Evolutionary conservation across 73 alveolate genomes (phyloP).

Genomic region (Tetrahymena borealis): DNA sequence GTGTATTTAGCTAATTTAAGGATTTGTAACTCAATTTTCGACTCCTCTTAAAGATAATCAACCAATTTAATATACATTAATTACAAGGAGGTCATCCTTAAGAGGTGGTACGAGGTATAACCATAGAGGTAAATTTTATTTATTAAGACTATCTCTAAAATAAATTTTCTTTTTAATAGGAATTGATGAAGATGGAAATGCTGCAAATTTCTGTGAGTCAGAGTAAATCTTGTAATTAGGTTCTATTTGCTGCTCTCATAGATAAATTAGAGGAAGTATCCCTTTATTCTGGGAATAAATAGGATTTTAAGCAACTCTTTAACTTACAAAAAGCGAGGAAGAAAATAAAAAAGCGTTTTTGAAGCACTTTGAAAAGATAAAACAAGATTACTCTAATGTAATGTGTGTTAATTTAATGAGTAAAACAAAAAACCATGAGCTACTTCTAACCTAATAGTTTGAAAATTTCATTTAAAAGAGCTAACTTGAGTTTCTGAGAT

Average conservation of each 20-base stretch:
- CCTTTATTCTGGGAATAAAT: conserved; percentile 27
- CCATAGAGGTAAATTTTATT: background rate
- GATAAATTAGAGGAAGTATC: conserved; percentile 23
- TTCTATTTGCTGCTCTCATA: background rate
- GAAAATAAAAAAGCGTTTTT: conserved; percentile 11
- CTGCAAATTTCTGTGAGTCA: conserved; percentile 21
- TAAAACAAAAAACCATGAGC: background rate
- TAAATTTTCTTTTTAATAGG: conserved; percentile 11
- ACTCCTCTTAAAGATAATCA: background rate
- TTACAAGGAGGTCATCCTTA: background rate
- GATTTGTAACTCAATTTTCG: background rate
- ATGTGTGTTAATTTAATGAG: conserved; percentile 13
- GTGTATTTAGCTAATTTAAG: background rate
- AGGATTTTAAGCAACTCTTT: background rate
- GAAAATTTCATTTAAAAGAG: background rate
- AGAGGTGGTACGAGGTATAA: background rate
- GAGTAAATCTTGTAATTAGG: conserved; percentile 7
- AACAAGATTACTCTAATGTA: background rate
- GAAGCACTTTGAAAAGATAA: conserved; percentile 1
- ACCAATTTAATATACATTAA: background rate
- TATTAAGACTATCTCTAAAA: too few relatives aligned
- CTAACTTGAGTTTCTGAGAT: background rate
- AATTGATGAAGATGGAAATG: conserved; percentile 30
- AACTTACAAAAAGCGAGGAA: background rate
- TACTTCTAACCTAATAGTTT: background rate